These are phyloP conservation scores for Hanseniaspora clermontiae DNA, from an alignment of 805 yeast genomes.

Conservation along the genomic window DNA sequence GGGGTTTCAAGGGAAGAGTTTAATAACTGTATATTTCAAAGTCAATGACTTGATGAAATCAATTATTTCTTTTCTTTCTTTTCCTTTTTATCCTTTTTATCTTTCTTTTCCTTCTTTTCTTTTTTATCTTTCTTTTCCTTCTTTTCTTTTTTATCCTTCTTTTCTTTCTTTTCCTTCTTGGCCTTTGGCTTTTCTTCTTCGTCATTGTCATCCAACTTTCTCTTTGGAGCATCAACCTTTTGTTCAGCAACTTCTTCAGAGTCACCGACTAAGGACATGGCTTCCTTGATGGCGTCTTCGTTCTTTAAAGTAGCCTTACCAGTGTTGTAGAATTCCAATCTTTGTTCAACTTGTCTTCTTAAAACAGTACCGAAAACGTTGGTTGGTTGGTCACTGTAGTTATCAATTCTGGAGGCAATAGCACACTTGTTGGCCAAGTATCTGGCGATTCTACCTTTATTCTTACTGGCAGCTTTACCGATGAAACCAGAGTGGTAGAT, in stretches of 20 bases:
- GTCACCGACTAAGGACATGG: slow-evolving; percentile 49
- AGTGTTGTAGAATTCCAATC: slow-evolving; percentile 88
- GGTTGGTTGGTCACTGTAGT: slow-evolving; percentile 88
- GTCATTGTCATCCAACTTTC: slow-evolving; percentile 20
- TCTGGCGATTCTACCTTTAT: slow-evolving; percentile 98
- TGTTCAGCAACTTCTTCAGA: slow-evolving; percentile 37
- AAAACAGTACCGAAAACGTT: slow-evolving; percentile 80
- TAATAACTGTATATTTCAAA: too few relatives aligned
- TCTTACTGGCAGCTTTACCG: slow-evolving; percentile 87
- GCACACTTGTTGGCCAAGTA: slow-evolving; percentile 98
- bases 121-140: slow-evolving; percentile 39
- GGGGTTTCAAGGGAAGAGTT: too few relatives aligned
- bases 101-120: slow-evolving; percentile 38
- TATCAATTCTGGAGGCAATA: slow-evolving; percentile 96
- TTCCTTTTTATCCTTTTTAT: slow-evolving; percentile 39
- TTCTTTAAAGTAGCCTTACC: slow-evolving; percentile 96
- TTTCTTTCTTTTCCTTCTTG: slow-evolving; percentile 27
- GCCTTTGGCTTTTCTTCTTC: slow-evolving; percentile 23
- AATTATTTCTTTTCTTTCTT: slow-evolving; percentile 33
- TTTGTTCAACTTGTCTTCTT: slow-evolving; percentile 95
- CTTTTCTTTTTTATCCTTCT: slow-evolving; percentile 37
- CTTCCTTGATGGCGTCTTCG: slow-evolving; percentile 84
- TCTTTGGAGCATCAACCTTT: slow-evolving; percentile 22
- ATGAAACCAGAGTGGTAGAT: slow-evolving; percentile 90
- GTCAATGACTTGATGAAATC: slow-evolving; percentile 16